These are phyloP conservation scores for Ceriops tagal DNA, from an alignment of 345 rosid genomes.

Conservation along the genomic window DNA sequence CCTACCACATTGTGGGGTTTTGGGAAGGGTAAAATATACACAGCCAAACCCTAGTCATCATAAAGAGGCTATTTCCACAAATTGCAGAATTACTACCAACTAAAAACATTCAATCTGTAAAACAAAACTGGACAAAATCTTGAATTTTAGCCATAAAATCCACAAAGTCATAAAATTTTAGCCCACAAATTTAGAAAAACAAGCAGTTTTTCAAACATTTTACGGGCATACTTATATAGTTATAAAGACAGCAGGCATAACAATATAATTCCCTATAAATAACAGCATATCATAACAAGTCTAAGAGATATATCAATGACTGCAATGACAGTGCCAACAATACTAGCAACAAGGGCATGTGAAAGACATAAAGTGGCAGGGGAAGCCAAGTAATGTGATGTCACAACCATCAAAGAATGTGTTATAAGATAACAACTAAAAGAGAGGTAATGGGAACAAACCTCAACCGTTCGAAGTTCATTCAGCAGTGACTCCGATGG, in stretches of 20 bases:
- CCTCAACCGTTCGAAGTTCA: slow-evolving; percentile 97
- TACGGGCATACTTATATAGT: neutral
- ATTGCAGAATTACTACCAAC: neutral
- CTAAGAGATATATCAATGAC: neutral
- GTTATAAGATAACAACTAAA: slow-evolving; percentile 4
- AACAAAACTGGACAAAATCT: too few species aligned
- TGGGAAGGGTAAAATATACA: too few species aligned
- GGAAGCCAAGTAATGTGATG: neutral
- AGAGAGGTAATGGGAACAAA: slow-evolving; percentile 37
- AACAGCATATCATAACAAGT: neutral
- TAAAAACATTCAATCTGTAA: neutral
- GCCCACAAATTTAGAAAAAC: too few species aligned
- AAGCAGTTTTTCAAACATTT: too few species aligned
- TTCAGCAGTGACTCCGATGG: slow-evolving; percentile 93
- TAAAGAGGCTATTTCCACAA: too few species aligned
- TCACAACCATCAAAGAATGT: neutral
- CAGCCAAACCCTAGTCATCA: too few species aligned
- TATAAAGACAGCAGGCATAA: too few species aligned
- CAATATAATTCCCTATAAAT: neutral
- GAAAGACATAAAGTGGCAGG: neutral
- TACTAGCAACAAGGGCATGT: neutral
- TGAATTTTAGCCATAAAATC: too few species aligned
- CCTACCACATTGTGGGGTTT: too few species aligned
- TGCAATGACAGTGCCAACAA: neutral
- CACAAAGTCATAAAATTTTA: too few species aligned